Base-by-base conservation (phyloP, 2,329 filamentous ascomycete genomes). In the Colletotrichum sp. region DNA sequence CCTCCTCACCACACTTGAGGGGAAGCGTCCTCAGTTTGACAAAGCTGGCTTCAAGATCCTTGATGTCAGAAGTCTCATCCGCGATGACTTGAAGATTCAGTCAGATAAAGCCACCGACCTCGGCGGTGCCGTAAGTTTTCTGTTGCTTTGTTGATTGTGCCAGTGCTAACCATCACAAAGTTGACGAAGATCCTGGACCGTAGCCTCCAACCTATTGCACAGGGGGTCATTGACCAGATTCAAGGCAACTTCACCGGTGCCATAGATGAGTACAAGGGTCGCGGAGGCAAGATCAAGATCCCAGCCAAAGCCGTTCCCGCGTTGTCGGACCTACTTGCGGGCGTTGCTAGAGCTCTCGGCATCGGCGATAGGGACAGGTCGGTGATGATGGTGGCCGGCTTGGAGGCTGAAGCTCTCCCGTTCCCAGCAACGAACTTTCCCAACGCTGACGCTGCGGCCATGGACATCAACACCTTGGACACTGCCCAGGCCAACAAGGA, bases 211-310 rank as follows among this genome's bases (percentile, higher is more conserved):
- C 69, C 73, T 24, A 58, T 67, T 15, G 73, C 62, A 2, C 8
- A 8, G 9, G 62, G 64, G 9, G 8, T 75, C 9, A 55, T 34
- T 38, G 56, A 28, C 12, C 69, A 75, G 26, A 73, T 75, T 16
- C 62, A 72, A 4, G 8, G 15, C 9, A 75, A 75, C 38, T 75
- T 75, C 56, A 64, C 7, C 26, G 13, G 12, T 4, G 62, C 69
- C n/a, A 43, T 75, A 3, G 56, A 34, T 10, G 64, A 62, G 5
- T 75, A 75, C 56, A 32, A 75, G 21, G 73, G 73, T 12, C 73
- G 73, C 32, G 73, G 36, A 1, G 73, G 73, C 8, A 75, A 75
- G 73, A 75, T 75, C 24, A 75, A 75, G 64, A 75, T 75, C 56
- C 73, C 73, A 8, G 16, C 69, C 69, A 73, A 72, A 43, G 62